phyloP scores from a whole-genome alignment of 2,329 filamentous ascomycete genomes.

The Nothophoma quercina region DNA sequence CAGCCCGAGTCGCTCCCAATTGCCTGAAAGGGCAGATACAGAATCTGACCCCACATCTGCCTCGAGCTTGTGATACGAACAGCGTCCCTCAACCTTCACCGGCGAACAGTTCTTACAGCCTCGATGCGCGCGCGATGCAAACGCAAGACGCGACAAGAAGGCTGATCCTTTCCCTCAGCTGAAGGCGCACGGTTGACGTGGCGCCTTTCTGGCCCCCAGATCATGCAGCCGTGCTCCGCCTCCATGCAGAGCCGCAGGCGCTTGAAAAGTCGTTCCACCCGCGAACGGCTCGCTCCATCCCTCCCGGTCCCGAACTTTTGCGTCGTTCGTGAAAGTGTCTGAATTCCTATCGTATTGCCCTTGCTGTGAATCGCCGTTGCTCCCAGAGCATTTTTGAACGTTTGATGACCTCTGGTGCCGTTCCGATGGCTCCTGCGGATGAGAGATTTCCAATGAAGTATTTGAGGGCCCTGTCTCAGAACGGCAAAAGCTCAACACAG shows the following conservation, averaged over 20 bases:
- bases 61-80: neutral
- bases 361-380: too few species aligned
- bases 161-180: slow-evolving; percentile 12
- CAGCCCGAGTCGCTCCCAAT: neutral
- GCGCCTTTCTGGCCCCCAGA: slow-evolving; percentile 27
- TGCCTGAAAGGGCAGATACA: slow-evolving; percentile 1
- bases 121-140: slow-evolving; percentile 20
- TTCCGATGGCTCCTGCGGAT: slow-evolving; percentile 12
- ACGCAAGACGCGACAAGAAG: slow-evolving; percentile 18
- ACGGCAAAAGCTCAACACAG: too few species aligned
- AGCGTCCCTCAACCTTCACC: neutral
- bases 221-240: slow-evolving; percentile 27
- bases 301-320: slow-evolving; percentile 7
- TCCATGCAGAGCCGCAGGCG: slow-evolving; percentile 30
- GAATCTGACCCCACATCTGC: slow-evolving; percentile 5
- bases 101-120: slow-evolving; percentile 8
- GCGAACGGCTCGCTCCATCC: slow-evolving; percentile 17
- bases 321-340: neutral
- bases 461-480: too few species aligned
- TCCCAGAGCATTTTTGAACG: too few species aligned
- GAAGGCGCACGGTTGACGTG: slow-evolving; percentile 30
- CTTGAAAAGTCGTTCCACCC: slow-evolving; percentile 24
- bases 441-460: slow-evolving; percentile 9
- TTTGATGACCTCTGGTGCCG: neutral
- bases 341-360: too few species aligned